These are phyloP conservation scores for Colletotrichum theobromicola DNA, from an alignment of 2,329 filamentous ascomycete genomes.

Conservation along the genomic window DNA sequence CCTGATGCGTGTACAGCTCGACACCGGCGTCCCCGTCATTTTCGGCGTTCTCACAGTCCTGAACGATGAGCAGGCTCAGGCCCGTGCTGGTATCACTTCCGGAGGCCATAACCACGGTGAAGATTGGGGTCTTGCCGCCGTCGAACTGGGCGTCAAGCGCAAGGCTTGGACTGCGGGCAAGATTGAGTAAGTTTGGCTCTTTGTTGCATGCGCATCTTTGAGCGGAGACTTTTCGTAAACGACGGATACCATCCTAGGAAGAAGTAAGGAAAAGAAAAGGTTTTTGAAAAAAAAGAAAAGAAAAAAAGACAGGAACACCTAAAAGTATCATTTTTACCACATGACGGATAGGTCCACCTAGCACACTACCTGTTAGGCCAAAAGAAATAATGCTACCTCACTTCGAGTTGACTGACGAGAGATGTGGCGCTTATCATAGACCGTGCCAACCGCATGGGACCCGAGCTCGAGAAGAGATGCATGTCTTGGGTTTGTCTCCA, in stretches of 20 bases:
- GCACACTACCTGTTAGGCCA: background rate
- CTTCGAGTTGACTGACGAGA: background rate
- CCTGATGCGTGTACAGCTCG: slow-evolving; percentile 92
- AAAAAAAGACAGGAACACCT: background rate
- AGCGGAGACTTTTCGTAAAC: background rate
- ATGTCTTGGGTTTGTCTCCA: background rate
- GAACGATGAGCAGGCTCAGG: slow-evolving; percentile 84
- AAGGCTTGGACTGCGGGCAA: slow-evolving; percentile 80
- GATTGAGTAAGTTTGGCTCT: slow-evolving; percentile 43
- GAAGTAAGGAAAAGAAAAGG: background rate
- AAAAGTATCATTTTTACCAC: background rate
- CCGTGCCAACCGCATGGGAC: background rate
- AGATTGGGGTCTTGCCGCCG: slow-evolving; percentile 94
- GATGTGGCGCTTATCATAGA: background rate
- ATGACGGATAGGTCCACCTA: background rate
- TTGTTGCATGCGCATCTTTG: background rate
- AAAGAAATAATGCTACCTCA: background rate
- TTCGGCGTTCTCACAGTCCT: slow-evolving; percentile 93
- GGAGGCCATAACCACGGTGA: slow-evolving; percentile 90
- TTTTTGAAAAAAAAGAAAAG: background rate
- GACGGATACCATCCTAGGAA: background rate
- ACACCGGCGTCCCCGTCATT: slow-evolving; percentile 86
- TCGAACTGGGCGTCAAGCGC: slow-evolving; percentile 91
- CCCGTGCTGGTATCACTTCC: slow-evolving; percentile 76
- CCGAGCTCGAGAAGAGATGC: background rate